These are phyloP conservation scores for Globisporangium lucens DNA, from an alignment of 352 stramenopile species.

Conservation along the genomic window DNA sequence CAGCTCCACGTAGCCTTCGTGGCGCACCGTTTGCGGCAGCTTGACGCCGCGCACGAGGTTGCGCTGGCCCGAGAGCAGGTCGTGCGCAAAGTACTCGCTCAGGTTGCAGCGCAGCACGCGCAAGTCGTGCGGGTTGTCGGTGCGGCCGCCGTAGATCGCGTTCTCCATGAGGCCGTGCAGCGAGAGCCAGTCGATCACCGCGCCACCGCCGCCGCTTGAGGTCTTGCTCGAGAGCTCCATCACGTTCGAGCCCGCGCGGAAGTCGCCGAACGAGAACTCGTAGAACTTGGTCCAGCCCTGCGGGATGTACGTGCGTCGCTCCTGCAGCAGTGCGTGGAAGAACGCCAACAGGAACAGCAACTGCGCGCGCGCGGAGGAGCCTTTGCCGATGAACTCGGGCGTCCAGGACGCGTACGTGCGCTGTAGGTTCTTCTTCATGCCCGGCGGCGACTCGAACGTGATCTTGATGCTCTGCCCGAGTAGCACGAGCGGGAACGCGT, in stretches of 20 bases:
- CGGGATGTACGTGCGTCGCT: constrained; percentile 91
- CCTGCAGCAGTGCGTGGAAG: constrained; percentile 87
- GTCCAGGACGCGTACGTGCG: constrained; percentile 89
- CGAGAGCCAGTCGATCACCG: constrained; percentile 85
- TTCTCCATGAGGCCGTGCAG: constrained; percentile 95
- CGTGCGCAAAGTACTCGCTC: constrained; percentile 79
- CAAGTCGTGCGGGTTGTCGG: constrained; percentile 93
- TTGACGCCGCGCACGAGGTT: constrained; percentile 65
- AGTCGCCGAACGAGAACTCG: constrained; percentile 94
- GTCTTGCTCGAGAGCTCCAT: constrained; percentile 77
- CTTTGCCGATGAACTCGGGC: constrained; percentile 62
- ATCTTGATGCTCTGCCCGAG: constrained; percentile 93
- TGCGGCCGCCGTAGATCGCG: constrained; percentile 92
- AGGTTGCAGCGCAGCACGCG: constrained; percentile 89
- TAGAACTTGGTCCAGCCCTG: constrained; percentile 97
- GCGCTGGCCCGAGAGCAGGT: constrained; percentile 69
- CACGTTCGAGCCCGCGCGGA: constrained; percentile 90
- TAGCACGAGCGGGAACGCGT: constrained; percentile 88
- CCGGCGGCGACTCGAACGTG: constrained; percentile 93
- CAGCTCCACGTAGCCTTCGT: constrained; percentile 66
- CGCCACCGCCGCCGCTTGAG: constrained; percentile 11
- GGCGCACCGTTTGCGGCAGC: constrained; percentile 54
- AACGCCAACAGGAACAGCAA: constrained; percentile 88
- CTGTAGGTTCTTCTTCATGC: constrained; percentile 95
- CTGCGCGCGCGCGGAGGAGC: constrained; percentile 44